phyloP scores from a whole-genome alignment of 257 asterid genomes.

The Thymus mandschuricus region DNA sequence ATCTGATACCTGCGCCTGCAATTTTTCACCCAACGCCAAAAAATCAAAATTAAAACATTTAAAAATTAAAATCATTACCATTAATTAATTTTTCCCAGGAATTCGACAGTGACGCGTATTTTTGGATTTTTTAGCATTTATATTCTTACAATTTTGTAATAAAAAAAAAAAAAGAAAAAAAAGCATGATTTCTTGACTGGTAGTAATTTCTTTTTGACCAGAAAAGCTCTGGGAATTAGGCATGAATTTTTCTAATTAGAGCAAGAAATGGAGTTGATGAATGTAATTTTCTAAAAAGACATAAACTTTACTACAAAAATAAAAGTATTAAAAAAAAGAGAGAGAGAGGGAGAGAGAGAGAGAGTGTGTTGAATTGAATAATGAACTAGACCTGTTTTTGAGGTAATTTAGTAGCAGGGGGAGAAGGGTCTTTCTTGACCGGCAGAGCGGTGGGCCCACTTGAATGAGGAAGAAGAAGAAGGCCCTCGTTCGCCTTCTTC shows the following conservation, averaged over 20 bases:
- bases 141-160: background rate
- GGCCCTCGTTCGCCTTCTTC: conserved; percentile 53
- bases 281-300: background rate
- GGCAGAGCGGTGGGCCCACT: conserved; percentile 65
- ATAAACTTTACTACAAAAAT: background rate
- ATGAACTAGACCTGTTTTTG: conserved; percentile 60
- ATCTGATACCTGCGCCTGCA: conserved; percentile 46
- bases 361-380: background rate
- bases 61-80: background rate
- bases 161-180: background rate
- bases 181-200: background rate
- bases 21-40: conserved; percentile 36
- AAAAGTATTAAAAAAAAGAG: conserved; percentile 2
- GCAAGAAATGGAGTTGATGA: background rate
- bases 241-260: background rate
- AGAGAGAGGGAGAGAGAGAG: background rate
- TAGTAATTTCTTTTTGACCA: conserved; percentile 32
- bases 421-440: conserved; percentile 63
- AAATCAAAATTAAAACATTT: background rate
- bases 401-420: conserved; percentile 56
- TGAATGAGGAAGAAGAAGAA: conserved; percentile 34
- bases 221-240: background rate
- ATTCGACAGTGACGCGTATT: conserved; percentile 23
- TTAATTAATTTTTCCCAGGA: conserved; percentile 7
- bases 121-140: conserved; percentile 21